Evolutionary conservation across 1,284 basidiomycete species (phyloP).

Genomic region (Boletus mariae): DNA sequence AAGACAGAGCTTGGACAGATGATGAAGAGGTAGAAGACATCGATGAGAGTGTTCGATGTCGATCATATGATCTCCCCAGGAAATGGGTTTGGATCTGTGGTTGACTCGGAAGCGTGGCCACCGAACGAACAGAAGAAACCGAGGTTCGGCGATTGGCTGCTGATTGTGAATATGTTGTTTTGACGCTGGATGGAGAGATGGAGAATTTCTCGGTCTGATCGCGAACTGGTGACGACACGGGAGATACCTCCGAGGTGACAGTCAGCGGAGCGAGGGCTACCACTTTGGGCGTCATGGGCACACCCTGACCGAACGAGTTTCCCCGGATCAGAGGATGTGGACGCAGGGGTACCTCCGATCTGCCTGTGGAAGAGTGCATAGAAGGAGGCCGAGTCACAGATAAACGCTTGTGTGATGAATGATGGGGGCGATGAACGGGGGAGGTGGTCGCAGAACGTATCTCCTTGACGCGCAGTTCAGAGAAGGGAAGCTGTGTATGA

Average conservation of each 20-base stretch:
- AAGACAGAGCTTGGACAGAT: constrained; percentile 62
- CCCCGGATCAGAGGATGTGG: constrained; percentile 75
- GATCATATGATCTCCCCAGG: constrained; percentile 42
- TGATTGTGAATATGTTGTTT: constrained; percentile 27
- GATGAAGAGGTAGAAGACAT: constrained; percentile 55
- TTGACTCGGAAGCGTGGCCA: constrained; percentile 51
- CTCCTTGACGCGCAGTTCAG: constrained; percentile 25
- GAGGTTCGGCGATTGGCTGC: constrained; percentile 50
- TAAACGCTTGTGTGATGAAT: constrained; percentile 29
- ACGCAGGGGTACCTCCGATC: constrained; percentile 42
- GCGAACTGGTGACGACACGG: constrained; percentile 36
- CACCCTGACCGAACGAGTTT: constrained; percentile 51
- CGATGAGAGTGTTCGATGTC: constrained; percentile 62
- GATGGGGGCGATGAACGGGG: constrained; percentile 34
- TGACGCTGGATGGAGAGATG: constrained; percentile 39
- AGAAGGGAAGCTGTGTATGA: constrained; percentile 18
- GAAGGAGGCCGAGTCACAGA: constrained; percentile 60
- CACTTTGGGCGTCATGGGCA: constrained; percentile 41
- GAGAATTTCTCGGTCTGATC: constrained; percentile 28
- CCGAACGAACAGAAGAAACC: constrained; percentile 62
- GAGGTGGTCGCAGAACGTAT: constrained; percentile 44
- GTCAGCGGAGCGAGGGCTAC: constrained; percentile 61
- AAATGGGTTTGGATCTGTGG: constrained; percentile 29
- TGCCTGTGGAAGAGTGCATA: constrained; percentile 49
- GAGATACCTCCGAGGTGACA: constrained; percentile 50